Base-by-base conservation (phyloP, 2,329 filamentous ascomycete species). In the Emmonsiellopsis sp. region DNA sequence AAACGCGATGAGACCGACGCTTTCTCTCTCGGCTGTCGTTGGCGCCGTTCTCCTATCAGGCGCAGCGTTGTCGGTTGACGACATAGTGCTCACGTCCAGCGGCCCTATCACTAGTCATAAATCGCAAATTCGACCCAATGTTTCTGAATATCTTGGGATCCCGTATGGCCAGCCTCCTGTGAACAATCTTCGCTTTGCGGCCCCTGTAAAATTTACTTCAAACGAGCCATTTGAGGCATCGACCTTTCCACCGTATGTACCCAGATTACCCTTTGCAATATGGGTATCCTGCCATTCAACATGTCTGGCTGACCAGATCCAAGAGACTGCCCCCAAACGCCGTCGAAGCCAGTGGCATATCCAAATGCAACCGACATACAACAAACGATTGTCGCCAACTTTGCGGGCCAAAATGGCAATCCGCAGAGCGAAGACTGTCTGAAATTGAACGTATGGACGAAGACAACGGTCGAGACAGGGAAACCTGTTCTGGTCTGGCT, bases 141-240 rank as follows among this genome's bases (percentile, higher is more conserved):
- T 61, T 9, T 41, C 42, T 9, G 56, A 55, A 38, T 61, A 57
- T 47, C 52, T 61, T 30, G 57, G 57, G 20, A 57, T 59, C 16
- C 54, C 54, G 5, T 59, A 57, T 42, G 57, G 51, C 34, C 34
- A 54, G 44, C 38, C 57, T 7, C 57, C 56, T 9, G 51, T 56
- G 15, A 50, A 49, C 3, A 26, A 54, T 11, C 41, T 58, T 37
- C 56, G 56, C 4, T 56, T 58, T 48, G 54, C 56, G 35, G 48
- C 54, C 11, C 56, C 54, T 4, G 7, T 47, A 13, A 48, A 42
- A 30, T 50, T 32, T 32, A 42, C 26, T 10, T 45, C 45, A 41
- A 48, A 48, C 40, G 15, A 37, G n/a, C 42, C 40, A 31, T 49
- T 52, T 43, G 45, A 53, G 10, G 34, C 48, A 9, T 48, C 35